Percentiles rank a stretch among this genome's conserved stretches.
Evolutionary conservation across 2,329 filamentous ascomycete species (phyloP).

Genomic region (Fusarium sp.): DNA sequence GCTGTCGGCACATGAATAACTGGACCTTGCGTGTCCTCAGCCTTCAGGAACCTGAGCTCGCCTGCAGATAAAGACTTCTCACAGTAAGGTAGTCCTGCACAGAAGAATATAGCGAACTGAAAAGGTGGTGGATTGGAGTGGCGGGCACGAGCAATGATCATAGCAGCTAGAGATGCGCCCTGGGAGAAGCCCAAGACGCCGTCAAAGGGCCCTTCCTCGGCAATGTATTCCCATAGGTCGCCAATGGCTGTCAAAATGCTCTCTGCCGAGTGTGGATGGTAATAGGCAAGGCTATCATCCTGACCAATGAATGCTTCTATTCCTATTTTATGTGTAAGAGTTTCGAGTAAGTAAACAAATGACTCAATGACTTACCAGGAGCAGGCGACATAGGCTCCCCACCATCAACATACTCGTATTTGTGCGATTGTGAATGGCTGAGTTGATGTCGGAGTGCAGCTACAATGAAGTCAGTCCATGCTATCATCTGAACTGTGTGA

Average conservation of each 20-base stretch:
- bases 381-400: background rate
- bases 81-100: background rate
- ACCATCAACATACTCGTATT: constrained; percentile 3
- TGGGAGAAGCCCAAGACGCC: background rate
- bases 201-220: constrained; percentile 1
- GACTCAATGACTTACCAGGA: background rate
- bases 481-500: background rate
- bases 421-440: background rate
- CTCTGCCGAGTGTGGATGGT: background rate
- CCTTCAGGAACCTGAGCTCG: background rate
- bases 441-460: constrained; percentile 4
- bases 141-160: background rate
- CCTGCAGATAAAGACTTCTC: background rate
- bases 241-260: background rate
- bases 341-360: no score
- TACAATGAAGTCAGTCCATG: background rate
- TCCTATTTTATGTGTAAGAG: background rate
- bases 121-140: constrained; percentile 2
- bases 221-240: background rate
- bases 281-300: background rate
- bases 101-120: constrained; percentile 5
- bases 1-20: background rate
- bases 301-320: background rate
- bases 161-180: background rate
- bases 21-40: background rate